Evolutionary conservation across 148 eudicot species (phyloP).

Genomic region (Fallopia convolvulus): DNA sequence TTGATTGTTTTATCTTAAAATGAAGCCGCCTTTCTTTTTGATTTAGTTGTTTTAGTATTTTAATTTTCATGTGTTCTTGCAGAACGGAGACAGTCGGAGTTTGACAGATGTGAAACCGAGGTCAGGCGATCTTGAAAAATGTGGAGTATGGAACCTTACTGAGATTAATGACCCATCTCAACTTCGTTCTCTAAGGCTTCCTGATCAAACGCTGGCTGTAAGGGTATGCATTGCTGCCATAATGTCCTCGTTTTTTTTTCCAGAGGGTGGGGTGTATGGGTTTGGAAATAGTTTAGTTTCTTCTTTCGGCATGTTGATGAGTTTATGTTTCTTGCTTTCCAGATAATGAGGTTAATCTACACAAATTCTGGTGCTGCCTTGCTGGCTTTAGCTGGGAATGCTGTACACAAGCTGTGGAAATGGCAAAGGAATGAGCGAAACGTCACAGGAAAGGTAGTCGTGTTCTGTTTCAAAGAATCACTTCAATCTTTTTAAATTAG

Average conservation of each 20-base stretch:
- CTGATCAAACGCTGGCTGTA: constrained; percentile 28
- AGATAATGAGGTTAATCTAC: constrained; percentile 44
- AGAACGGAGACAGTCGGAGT: constrained; percentile 11
- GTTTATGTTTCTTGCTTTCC: not conserved
- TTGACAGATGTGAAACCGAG: constrained; percentile 16
- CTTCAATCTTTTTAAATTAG: not conserved
- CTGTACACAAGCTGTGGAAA: constrained; percentile 57
- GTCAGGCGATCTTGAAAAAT: constrained; percentile 33
- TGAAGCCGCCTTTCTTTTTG: not conserved
- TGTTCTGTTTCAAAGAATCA: not conserved
- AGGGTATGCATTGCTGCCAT: constrained; percentile 2
- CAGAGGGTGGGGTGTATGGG: not conserved
- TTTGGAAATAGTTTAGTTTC: not conserved
- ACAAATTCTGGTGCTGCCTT: constrained; percentile 48
- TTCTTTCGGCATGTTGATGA: not conserved
- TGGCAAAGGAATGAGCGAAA: constrained; percentile 35
- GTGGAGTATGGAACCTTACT: constrained; percentile 38
- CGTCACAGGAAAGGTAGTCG: constrained; percentile 32
- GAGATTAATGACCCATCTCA: constrained; percentile 46
- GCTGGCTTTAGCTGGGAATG: constrained; percentile 41
- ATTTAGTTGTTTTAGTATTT: not conserved
- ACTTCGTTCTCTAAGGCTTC: constrained; percentile 44
- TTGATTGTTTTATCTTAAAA: not conserved
- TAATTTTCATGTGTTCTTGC: constrained; percentile 1
- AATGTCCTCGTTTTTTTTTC: too few species aligned